Conservation (phyloP, 345 rosid genomes). For the Hibiscus trionum region DNA sequence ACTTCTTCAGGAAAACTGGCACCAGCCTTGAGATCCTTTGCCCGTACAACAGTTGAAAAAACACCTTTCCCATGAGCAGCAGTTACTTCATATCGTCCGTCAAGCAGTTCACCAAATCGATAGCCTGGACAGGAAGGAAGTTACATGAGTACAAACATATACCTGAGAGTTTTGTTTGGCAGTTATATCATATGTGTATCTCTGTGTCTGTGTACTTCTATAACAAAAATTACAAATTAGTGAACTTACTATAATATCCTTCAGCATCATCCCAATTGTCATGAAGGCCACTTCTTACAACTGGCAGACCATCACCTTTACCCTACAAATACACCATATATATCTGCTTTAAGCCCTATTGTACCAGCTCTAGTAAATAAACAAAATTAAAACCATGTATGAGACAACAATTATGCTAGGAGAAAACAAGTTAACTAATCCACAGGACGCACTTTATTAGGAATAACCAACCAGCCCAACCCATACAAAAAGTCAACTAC, state of each 20-base stretch:
- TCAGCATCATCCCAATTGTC: conserved; percentile 99
- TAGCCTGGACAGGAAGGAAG: conserved; percentile 43
- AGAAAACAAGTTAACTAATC: neutral
- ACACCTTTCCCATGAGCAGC: conserved; percentile 99
- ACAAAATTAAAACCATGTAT: conserved; percentile 3
- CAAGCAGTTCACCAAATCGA: conserved; percentile 90
- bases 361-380: neutral
- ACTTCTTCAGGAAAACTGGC: conserved; percentile 69
- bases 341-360: neutral
- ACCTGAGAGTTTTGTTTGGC: neutral
- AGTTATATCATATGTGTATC: neutral
- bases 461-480: no score
- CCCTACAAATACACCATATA: conserved; percentile 36
- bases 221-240: conserved; percentile 22
- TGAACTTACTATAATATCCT: conserved; percentile 66
- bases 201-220: neutral
- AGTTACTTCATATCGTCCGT: conserved; percentile 86
- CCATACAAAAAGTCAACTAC: no score
- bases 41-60: conserved; percentile 84
- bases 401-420: neutral
- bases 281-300: conserved; percentile 72
- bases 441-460: no score
- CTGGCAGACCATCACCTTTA: conserved; percentile 57
- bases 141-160: neutral
- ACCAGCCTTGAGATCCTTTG: conserved; percentile 76